These are phyloP conservation scores for Fusarium oxysporum DNA, from an alignment of 2,329 filamentous ascomycete genomes.

Conservation along the genomic window DNA sequence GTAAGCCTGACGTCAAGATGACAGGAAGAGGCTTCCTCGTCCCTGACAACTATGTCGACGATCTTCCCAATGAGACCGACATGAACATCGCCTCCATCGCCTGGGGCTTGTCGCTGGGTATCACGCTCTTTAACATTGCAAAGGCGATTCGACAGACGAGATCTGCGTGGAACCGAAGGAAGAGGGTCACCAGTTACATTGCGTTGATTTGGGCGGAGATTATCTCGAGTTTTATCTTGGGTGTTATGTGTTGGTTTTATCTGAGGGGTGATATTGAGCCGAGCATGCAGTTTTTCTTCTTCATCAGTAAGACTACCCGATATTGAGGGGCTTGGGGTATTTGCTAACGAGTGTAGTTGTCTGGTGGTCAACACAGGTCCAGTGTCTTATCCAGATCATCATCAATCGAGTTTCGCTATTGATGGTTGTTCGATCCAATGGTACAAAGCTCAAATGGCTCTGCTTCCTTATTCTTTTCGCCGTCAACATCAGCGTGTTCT, in stretches of 20 bases:
- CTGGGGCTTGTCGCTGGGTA: conserved; percentile 44
- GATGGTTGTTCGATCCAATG: conserved; percentile 52
- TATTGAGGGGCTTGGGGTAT: fast-evolving
- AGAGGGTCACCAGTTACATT: conserved; percentile 40
- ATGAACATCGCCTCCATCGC: conserved; percentile 47
- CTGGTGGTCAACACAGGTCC: conserved; percentile 52
- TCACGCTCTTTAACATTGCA: conserved; percentile 41
- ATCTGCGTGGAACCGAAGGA: conserved; percentile 30
- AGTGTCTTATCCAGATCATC: conserved; percentile 62
- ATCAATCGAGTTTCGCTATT: conserved; percentile 62
- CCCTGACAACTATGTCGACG: conserved; percentile 33
- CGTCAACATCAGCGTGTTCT: conserved; percentile 63
- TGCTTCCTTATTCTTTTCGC: conserved; percentile 56
- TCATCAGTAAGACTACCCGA: conserved; percentile 41
- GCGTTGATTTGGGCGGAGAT: conserved; percentile 41
- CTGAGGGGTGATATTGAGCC: conserved; percentile 39
- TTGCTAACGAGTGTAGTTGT: conserved; percentile 39
- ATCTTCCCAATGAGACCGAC: conserved; percentile 37
- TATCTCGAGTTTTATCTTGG: conserved; percentile 42
- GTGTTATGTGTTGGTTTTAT: conserved; percentile 43
- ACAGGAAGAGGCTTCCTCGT: conserved; percentile 37
- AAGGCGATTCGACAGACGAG: conserved; percentile 40
- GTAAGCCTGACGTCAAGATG: conserved; percentile 24
- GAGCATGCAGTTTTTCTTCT: conserved; percentile 49
- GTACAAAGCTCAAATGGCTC: conserved; percentile 56